phyloP scores from a whole-genome alignment of 257 asterid species.

The Solanum rostratum region DNA sequence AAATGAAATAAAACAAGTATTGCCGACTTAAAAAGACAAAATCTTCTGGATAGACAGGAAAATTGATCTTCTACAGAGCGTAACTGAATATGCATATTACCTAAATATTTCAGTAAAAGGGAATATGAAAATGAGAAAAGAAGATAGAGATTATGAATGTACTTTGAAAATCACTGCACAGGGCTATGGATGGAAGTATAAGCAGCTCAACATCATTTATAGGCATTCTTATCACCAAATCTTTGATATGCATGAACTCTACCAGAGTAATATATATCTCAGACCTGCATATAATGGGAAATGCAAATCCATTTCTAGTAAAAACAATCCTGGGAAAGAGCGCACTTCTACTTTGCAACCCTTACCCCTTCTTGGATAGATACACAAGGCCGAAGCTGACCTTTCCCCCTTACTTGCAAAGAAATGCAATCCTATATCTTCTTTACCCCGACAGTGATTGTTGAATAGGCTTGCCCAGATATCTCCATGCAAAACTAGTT shows the following conservation, averaged over 20 bases:
- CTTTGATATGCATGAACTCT: constrained; percentile 18
- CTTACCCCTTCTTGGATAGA: neutral
- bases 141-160: too few relatives aligned
- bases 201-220: constrained; percentile 47
- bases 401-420: constrained; percentile 34
- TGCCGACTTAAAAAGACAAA: neutral
- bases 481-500: constrained; percentile 24
- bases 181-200: constrained; percentile 40
- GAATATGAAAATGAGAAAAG: too few relatives aligned
- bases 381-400: constrained; percentile 5
- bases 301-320: neutral
- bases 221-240: constrained; percentile 32
- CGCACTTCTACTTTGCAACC: neutral
- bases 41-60: neutral
- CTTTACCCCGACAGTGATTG: constrained; percentile 22
- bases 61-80: neutral
- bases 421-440: constrained; percentile 45
- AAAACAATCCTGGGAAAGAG: neutral
- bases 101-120: neutral
- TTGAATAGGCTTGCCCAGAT: constrained; percentile 25
- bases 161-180: neutral
- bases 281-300: constrained; percentile 10
- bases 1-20: neutral
- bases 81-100: neutral
- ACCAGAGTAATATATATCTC: constrained; percentile 28